Conservation (phyloP, 768 basidiomycete genomes). For the Phanerodontia chrysosporium region DNA sequence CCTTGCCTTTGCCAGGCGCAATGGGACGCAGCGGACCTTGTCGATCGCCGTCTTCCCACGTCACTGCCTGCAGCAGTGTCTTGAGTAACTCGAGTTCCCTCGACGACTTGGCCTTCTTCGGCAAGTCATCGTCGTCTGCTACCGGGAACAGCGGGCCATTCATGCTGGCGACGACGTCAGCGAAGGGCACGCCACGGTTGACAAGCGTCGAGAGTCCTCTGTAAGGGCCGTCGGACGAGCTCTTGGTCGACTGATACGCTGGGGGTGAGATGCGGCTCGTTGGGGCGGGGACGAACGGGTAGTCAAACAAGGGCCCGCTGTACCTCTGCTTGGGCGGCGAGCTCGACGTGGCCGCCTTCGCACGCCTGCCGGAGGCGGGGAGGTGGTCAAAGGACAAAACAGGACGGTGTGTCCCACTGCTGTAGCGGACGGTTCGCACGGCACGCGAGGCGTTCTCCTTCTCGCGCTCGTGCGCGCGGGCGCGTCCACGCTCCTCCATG, state of each 20-base stretch:
- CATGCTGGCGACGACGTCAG: slow-evolving; percentile 55
- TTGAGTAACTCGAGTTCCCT: slow-evolving; percentile 8
- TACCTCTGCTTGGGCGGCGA: slow-evolving; percentile 9
- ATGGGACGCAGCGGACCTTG: neutral
- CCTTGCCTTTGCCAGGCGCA: neutral
- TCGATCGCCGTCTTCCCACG: neutral
- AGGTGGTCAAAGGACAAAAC: slow-evolving; percentile 22
- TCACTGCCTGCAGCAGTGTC: slow-evolving; percentile 2
- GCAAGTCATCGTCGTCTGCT: slow-evolving; percentile 34
- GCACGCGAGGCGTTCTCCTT: slow-evolving; percentile 13
- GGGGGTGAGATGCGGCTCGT: slow-evolving; percentile 14
- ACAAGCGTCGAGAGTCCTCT: slow-evolving; percentile 19
- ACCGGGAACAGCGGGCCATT: slow-evolving; percentile 52
- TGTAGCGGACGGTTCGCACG: slow-evolving; percentile 1
- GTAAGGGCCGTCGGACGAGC: slow-evolving; percentile 28
- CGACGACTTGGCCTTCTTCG: slow-evolving; percentile 15
- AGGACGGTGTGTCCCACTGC: slow-evolving; percentile 15
- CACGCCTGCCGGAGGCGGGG: slow-evolving; percentile 12
- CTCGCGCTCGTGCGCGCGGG: slow-evolving; percentile 15
- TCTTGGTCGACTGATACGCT: slow-evolving; percentile 10
- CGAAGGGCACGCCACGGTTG: slow-evolving; percentile 43
- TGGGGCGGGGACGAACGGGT: slow-evolving; percentile 28
- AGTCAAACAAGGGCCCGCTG: slow-evolving; percentile 27
- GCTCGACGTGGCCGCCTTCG: neutral
- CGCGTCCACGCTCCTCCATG: slow-evolving; percentile 21